Base-by-base conservation (phyloP, 2,329 filamentous ascomycete species). In the Didymella sp. region DNA sequence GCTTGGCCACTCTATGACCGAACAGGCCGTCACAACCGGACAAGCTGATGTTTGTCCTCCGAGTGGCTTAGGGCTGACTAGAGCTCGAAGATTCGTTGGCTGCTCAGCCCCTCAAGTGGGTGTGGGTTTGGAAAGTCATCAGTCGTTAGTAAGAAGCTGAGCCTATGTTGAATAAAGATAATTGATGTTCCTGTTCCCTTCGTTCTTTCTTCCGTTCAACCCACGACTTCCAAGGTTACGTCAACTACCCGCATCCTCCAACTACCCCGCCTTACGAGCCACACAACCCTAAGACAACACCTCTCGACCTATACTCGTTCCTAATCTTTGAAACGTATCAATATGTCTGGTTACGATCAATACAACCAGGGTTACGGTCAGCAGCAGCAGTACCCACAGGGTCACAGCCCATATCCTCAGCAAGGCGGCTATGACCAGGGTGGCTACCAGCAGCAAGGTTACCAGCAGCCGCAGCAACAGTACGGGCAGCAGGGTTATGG, bases 321-420 rank as follows among this genome's bases (percentile, higher is more conserved):
- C n/a, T 31, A 19, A 1, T 21, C 24, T 15, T 13, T 40, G 45
- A 42, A 9, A 47, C 37, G 25, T 33, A 51, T 27, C 63, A 73
- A 33, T 55, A 85, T 84, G 82, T 83, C 81, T 15, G 81, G 81
- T 56, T 84, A 84, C 76, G 77, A 81, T 61, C 75, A 79, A 54
- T 77, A 78, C 62, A 68, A 71, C 63, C 73, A 75, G 28, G 68
- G 68, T 43, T 67, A 73, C 61, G 66, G 71, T 40, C 62, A 70
- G 44, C 60, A 69, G 47, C 71, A 77, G 59, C 72, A 76, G 43
- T 75, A 76, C 60, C 72, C 73, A 7, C 73, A 74, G 11, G 62
- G 63, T 33, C 67, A 72, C 47, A 68, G 66, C 49, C 63, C 44
- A 25, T 73, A 76, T 46, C 62, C 63, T 12, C 72, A 68, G 27